Evolutionary conservation across 1,284 basidiomycete genomes (phyloP), one percentile per base, ranked within the genome.

Genomic region (Trichosporon faecale): DNA sequence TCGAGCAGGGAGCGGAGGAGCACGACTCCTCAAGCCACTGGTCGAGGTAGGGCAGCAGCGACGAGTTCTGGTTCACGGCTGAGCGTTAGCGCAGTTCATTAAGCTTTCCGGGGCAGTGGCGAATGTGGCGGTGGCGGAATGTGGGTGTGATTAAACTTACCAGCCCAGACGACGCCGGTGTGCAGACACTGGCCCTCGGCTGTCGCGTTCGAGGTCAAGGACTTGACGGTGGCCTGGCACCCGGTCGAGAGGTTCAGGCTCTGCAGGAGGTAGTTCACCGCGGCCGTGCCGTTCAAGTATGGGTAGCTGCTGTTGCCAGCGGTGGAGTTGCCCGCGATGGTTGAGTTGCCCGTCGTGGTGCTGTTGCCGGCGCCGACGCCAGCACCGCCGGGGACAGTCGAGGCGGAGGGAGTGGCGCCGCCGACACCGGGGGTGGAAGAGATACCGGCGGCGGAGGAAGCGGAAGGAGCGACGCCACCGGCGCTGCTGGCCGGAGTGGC

Each of bases 1-100:
- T 77, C 25, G 76, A 73, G 74, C 83, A 84, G 6, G 80, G 76
- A 16, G 73, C 68, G n/a, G 67, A 67, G 18, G 70, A 66, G 70
- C 83, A 84, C n/a, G 79, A 60, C 16, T 66, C 55, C 27, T 73
- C 57, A 61, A 84, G 76, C 71, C 78, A 82, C 12, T 67, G 64
- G 73, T 80, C 78, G 52, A 84, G 63, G 23, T 72, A 64, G 0
- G 78, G 75, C 63, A 82, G 70, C 74, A 83, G 65, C 5, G 78
- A 77, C 16, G 67, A 68, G 73, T 80, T 80, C 65, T 70, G 67
- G 37, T 68, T 72, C 57, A 78, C 55, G 63, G 79, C 76, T 69
- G 70, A 16, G 27, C 11, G 29, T 27, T 18, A 21, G 29, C 18
- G n/a, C 27, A 33, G 25, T n/a, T 33, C 44, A 21, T 18, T 16